Base-by-base conservation (phyloP, 306 rosid genomes). In the Vigna mungo region DNA sequence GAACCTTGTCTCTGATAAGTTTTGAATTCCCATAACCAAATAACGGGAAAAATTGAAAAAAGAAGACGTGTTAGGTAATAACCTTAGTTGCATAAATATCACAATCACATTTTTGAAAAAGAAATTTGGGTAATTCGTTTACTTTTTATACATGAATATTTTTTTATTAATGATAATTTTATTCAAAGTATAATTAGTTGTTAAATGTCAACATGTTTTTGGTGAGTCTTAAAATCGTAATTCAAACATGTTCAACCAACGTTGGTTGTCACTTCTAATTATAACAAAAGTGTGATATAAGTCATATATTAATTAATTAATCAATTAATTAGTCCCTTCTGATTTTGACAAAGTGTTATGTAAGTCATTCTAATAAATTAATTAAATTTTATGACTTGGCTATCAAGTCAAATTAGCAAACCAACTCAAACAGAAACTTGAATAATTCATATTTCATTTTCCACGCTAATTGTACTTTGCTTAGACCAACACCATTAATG, bases 381-480 rank as follows among this genome's bases (percentile, higher is more conserved):
- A 48, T 48, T 53, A 18, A 53, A 27, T 48, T 17, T 30, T 25
- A 49, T 49, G n/a, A 12, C 74, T 69, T 69, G 41, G 74, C 10
- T 49, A n/a, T 49, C 7, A 49, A 69, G 74, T 69, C 74, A 69
- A 69, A 48, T 27, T 48, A 7, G 27, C 60, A 27, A 25, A 30
- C 55, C 59, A 69, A 27, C 6, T 30, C 55, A 49, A 7, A 0
- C 18, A 17, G 59, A 53, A 17, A 17, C 23, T 17, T 18, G 59
- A 53, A 53, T 53, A 13, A 9, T 18, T 53, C 25, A 53, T 25
- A 27, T 49, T 69, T 69, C 60, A 69, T 44, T 32, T 5, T 14
- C 44, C 23, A 69, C 46, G 41, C 49, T 27, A 48, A 21, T 30
- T 48, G 14, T 41, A 2, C 3, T 53, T 20, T 53, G 59, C 25